Evolutionary conservation across 371 early-diverging fungal species (phyloP), one percentile per base, ranked within the genome.

Genomic region (Cokeromyces recurvatus): DNA sequence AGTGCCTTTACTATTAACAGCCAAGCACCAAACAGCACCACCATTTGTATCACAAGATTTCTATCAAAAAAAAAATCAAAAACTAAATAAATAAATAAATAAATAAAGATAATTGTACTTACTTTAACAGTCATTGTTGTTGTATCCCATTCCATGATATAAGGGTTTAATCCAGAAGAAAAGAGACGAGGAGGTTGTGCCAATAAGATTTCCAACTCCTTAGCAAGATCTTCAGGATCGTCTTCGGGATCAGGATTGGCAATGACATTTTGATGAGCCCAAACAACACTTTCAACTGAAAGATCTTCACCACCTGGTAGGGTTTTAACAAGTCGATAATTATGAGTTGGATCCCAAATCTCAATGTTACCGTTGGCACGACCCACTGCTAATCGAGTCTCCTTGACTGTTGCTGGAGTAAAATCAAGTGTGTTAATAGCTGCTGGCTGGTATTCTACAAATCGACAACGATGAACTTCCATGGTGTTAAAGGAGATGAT

Each of bases 11-110:
- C 78, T 84, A 48, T 89, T 88, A 10, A 80, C 84, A n/a, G 90
- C 84, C 75, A 94, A 83, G 64, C 92, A 90, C 94, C 95, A 94
- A 15, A 95, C 79, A 4, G 95, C 87, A 29, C 97, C 96, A 57
- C 97, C 97, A 46, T 86, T 81, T 15, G 89, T 87, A 53, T 91
- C 90, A 7, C 86, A 78, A 3, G 62, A 55, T 53, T 38, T 40
- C 60, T 62, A 48, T 36, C 11, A 24, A 15, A 43, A 9, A 24
- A 48, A 5, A 25, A 19, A 49, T 10, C 4, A 34, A n/a, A 4
- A 11, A 34, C 35, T 9, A n/a, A 34, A 4, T 15, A 11, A 14
- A 4, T 15, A 34, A 34, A 34, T 11, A n/a, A 34, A 34, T 15
- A 4, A 11, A n/a, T n/a, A 14, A 29, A 11, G 29, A 11, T 11